Percentiles rank a stretch among this genome's conserved stretches.
phyloP scores from a whole-genome alignment of 1,284 basidiomycete species.

The Salmacisia buchloeana region DNA sequence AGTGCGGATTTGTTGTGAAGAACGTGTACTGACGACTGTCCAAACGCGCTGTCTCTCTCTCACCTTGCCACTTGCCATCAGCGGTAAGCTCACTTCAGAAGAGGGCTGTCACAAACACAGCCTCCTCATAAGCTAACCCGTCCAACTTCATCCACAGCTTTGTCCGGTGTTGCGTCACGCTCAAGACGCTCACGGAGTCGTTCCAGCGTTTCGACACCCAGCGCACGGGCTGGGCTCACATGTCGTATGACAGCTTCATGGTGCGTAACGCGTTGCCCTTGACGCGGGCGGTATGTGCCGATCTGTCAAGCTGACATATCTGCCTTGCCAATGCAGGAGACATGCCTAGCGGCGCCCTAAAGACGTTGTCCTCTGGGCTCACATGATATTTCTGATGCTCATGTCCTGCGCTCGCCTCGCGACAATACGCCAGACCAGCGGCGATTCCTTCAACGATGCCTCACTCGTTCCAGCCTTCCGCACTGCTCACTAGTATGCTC shows the following conservation, averaged over 20 bases:
- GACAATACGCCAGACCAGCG: too few relatives aligned
- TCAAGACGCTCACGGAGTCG: slow-evolving; percentile 39
- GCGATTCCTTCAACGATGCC: too few relatives aligned
- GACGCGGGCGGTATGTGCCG: neutral
- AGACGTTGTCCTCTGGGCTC: neutral
- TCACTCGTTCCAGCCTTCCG: too few relatives aligned
- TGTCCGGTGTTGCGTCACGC: slow-evolving; percentile 33
- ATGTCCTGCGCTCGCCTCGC: neutral
- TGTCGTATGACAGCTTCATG: slow-evolving; percentile 16
- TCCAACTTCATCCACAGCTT: slow-evolving; percentile 17
- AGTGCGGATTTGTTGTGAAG: too few relatives aligned
- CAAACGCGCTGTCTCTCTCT: too few relatives aligned
- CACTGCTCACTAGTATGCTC: too few relatives aligned
- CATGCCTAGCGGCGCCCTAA: slow-evolving; percentile 1
- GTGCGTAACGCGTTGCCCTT: neutral
- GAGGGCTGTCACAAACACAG: neutral
- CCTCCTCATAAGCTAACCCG: neutral
- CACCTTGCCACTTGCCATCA: too few relatives aligned
- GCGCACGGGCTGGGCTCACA: slow-evolving; percentile 13
- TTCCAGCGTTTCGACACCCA: slow-evolving; percentile 32
- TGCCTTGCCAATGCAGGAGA: neutral
- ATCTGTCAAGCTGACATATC: neutral
- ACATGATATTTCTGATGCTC: neutral
- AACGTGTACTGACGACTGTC: too few relatives aligned
- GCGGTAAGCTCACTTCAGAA: neutral